Evolutionary conservation across 129 eudicot species (phyloP).

Genomic region (Erigeron canadensis): DNA sequence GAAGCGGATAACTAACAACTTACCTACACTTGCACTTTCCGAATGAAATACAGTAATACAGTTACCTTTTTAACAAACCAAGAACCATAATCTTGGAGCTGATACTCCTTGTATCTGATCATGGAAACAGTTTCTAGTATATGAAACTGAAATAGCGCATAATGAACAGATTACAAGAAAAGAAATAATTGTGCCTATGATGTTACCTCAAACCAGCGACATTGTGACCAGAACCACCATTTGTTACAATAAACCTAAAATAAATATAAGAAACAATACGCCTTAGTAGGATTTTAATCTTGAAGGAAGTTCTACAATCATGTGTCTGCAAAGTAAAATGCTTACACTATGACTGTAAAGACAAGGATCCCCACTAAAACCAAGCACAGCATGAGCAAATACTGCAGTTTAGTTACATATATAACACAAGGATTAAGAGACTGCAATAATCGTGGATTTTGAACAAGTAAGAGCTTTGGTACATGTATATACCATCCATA

Average conservation of each 20-base stretch:
- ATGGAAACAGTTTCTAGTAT: slow-evolving; percentile 12
- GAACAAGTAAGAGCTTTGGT: not conserved
- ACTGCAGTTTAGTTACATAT: slow-evolving; percentile 46
- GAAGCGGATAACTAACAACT: not conserved
- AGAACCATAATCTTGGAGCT: slow-evolving; percentile 85
- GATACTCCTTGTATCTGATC: slow-evolving; percentile 87
- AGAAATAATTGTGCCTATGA: not conserved
- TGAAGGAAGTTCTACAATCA: not conserved
- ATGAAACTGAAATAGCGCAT: not conserved
- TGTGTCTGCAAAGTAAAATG: slow-evolving; percentile 11
- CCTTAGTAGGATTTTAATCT: not conserved
- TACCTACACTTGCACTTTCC: not conserved
- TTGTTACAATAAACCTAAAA: slow-evolving; percentile 79
- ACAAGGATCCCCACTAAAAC: slow-evolving; percentile 81
- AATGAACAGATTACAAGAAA: not conserved
- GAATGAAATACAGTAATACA: slow-evolving; percentile 22
- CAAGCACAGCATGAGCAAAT: slow-evolving; percentile 68
- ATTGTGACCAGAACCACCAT: slow-evolving; percentile 85
- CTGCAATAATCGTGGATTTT: slow-evolving; percentile 3
- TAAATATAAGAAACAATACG: not conserved
- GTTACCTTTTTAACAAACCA: slow-evolving; percentile 81
- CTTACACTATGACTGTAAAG: slow-evolving; percentile 91
- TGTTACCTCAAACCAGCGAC: slow-evolving; percentile 75
- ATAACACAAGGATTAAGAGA: slow-evolving; percentile 9
- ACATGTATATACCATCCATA: slow-evolving; percentile 73